These are phyloP conservation scores for Globisporangium megalacanthum DNA, from an alignment of 352 stramenopile genomes.

Conservation along the genomic window DNA sequence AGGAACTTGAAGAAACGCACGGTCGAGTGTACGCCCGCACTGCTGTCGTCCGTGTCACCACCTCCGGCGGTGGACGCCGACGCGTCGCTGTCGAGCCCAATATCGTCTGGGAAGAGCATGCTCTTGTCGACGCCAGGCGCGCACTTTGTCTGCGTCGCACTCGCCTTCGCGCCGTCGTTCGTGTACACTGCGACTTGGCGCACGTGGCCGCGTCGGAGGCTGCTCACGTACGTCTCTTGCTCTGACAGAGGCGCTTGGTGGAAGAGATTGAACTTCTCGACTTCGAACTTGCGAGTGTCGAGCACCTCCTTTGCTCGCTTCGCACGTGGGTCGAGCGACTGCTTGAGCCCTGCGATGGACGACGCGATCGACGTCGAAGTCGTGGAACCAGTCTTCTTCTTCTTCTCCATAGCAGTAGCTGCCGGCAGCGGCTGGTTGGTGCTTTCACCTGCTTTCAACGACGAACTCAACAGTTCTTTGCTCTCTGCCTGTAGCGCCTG, in stretches of 20 bases:
- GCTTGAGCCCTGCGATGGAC: conserved; percentile 71
- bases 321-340: conserved; percentile 55
- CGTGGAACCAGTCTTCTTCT: conserved; percentile 4
- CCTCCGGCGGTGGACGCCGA: conserved; percentile 2
- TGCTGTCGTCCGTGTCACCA: conserved; percentile 2
- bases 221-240: conserved; percentile 47
- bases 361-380: conserved; percentile 32
- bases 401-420: conserved; percentile 8
- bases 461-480: conserved; percentile 33
- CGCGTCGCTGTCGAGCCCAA: conserved; percentile 42
- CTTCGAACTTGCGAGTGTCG: conserved; percentile 53
- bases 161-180: conserved; percentile 45
- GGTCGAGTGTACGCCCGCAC: conserved; percentile 23
- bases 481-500: conserved; percentile 58
- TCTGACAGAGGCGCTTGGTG: conserved; percentile 52
- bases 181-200: conserved; percentile 55
- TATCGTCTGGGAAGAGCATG: conserved; percentile 77
- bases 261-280: conserved; percentile 66
- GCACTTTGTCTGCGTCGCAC: conserved; percentile 48
- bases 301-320: conserved; percentile 59
- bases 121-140: conserved; percentile 31
- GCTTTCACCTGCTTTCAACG: conserved; percentile 7
- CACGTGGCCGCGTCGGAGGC: conserved; percentile 40
- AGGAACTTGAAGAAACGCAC: conserved; percentile 59
- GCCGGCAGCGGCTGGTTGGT: conserved; percentile 1